Conservation (phyloP, 768 basidiomycete genomes). For the Panaeolus cyanescens region DNA sequence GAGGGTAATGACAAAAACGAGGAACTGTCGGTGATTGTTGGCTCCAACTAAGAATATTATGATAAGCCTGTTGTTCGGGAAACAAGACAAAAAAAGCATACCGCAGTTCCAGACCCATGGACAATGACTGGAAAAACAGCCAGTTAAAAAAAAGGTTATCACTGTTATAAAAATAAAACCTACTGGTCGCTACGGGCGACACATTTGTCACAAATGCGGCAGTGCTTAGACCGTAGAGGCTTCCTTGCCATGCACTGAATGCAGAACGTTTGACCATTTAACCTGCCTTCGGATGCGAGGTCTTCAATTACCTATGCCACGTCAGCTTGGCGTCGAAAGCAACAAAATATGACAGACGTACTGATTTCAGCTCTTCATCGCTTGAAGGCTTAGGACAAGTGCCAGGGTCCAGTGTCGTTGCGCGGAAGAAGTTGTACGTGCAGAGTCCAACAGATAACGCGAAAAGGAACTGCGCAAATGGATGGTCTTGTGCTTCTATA, state of each 20-base stretch:
- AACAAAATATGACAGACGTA: constrained; percentile 36
- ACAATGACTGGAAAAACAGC: constrained; percentile 67
- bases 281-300: constrained; percentile 79
- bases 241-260: constrained; percentile 95
- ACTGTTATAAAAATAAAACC: constrained; percentile 27
- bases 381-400: constrained; percentile 78
- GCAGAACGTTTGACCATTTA: constrained; percentile 97
- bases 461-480: constrained; percentile 77
- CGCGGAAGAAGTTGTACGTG: constrained; percentile 88
- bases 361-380: constrained; percentile 87
- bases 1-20: constrained; percentile 87
- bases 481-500: constrained; percentile 75
- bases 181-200: constrained; percentile 93
- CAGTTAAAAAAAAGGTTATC: constrained; percentile 3
- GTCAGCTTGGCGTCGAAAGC: neutral
- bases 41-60: constrained; percentile 65
- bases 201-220: constrained; percentile 89
- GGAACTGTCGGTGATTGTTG: constrained; percentile 94
- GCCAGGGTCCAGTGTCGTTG: constrained; percentile 88
- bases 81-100: constrained; percentile 35
- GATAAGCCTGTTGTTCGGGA: neutral
- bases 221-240: constrained; percentile 93
- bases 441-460: constrained; percentile 71
- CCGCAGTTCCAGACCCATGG: constrained; percentile 99
- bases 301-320: constrained; percentile 82